A percentile compares a stretch with the other conserved stretches of the same genome.
Evolutionary conservation across 202 grass and related monocot genomes (phyloP).

Genomic region (Setaria viridis): DNA sequence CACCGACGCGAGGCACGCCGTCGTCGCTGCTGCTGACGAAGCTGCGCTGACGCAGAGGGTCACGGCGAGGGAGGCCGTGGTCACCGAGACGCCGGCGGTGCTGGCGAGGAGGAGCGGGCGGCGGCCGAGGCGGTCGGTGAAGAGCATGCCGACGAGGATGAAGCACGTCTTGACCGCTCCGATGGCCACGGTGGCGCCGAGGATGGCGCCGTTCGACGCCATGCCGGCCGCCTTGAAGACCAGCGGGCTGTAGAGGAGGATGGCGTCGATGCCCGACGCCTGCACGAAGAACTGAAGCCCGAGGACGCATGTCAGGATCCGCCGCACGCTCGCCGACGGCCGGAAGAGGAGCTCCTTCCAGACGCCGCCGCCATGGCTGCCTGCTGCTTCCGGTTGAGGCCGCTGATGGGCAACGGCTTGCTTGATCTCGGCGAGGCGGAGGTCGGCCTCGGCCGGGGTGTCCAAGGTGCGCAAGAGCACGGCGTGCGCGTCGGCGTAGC

Average conservation of each 20-base stretch:
- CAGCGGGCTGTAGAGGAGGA: constrained; percentile 61
- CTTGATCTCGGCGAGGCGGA: constrained; percentile 46
- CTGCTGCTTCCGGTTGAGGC: too few relatives aligned
- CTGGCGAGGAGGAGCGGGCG: constrained; percentile 60
- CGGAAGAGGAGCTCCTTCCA: constrained; percentile 46
- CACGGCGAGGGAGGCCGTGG: neutral
- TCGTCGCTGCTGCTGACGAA: neutral
- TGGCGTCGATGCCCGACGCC: constrained; percentile 59
- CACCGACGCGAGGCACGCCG: neutral
- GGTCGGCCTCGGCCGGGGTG: constrained; percentile 31
- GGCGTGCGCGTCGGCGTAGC: neutral
- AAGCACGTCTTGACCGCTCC: constrained; percentile 55
- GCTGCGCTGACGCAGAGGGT: neutral
- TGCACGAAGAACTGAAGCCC: constrained; percentile 70
- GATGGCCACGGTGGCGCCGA: constrained; percentile 65
- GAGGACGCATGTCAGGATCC: constrained; percentile 30
- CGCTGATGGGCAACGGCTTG: neutral
- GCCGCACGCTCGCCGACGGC: constrained; percentile 27
- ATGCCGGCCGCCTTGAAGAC: constrained; percentile 62
- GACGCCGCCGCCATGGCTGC: neutral
- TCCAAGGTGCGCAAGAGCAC: constrained; percentile 11
- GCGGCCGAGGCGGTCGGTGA: constrained; percentile 68
- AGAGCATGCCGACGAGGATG: constrained; percentile 59
- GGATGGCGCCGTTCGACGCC: neutral
- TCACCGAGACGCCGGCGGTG: neutral